Evolutionary conservation across 78 protist genomes (phyloP), one percentile per base, ranked within the genome.

Genomic region (Dictyostelium discoideum): DNA sequence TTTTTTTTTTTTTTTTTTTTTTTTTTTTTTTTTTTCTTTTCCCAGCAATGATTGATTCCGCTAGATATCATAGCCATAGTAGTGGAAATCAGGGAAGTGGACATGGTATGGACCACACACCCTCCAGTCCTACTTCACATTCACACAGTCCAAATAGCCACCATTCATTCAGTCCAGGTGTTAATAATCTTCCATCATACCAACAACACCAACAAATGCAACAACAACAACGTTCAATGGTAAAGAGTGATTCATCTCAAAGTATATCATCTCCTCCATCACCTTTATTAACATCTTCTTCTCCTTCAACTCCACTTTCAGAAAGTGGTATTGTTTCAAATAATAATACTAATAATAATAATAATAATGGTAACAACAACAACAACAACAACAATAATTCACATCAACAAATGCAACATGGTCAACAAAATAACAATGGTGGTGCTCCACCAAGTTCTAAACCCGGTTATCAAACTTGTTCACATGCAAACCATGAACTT

Each of bases 381-480:
- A 26, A n/a, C 3, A 77, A 77, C 40, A 32, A 32, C n/a, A 39
- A 26, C 50, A 29, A 16, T 7, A 8, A 44, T 9, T 3, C 26
- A 22, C 63, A n/a, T 20, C 54, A 69, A 26, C 77, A 69, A 69
- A 22, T 24, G 14, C 26, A n/a, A 24, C 37, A n/a, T 24, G 42
- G 40, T 5, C 79, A 73, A 73, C 16, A 73, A 26, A 32, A 32
- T 26, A 32, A 32, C 1, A 42, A 50, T 44, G 63, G 63, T 9
- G 32, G 26, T 0, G 83, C 22, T 9, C 84, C 54, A 79, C 54
- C 54, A 84, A 54, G 44, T 42, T 32, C 74, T 2, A 72, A 84
- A 84, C 42, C 73, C 6, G 87, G 87, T 7, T 82, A 7, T 11
- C 95, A 90, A 72, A 85, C 81, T 2, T 92, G 96, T 85, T 83